Percentiles rank a stretch among this genome's conserved stretches.
These are phyloP conservation scores for Colletotrichum simmondsii DNA, from an alignment of 2,329 filamentous ascomycete species.

Conservation along the genomic window DNA sequence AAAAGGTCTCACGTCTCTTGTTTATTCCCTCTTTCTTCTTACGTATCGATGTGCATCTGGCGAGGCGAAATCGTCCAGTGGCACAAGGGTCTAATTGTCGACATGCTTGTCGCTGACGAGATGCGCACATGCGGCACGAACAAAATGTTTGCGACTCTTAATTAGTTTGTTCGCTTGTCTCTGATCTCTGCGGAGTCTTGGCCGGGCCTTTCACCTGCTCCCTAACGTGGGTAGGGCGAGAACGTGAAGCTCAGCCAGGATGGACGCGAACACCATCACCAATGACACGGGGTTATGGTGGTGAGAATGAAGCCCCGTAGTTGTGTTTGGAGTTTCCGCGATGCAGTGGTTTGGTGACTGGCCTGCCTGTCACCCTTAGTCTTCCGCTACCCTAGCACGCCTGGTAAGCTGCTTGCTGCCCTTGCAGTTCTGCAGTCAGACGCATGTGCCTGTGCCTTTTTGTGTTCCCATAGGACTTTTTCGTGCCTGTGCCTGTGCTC, in stretches of 20 bases:
- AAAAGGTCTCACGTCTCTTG: background rate
- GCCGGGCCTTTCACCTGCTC: background rate
- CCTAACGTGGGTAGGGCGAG: background rate
- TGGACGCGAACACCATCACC: background rate
- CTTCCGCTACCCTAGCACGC: background rate
- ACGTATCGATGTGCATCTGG: background rate
- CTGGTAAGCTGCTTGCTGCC: background rate
- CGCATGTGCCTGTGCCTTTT: background rate
- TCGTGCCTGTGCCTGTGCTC: background rate
- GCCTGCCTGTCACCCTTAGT: background rate
- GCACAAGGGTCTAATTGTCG: conserved; percentile 5
- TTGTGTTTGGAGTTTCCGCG: background rate
- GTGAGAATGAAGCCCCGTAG: background rate
- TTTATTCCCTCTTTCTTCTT: background rate
- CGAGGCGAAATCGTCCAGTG: background rate
- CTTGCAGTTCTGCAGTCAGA: background rate
- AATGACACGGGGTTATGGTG: background rate
- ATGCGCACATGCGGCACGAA: background rate
- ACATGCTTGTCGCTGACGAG: background rate
- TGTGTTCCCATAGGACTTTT: background rate
- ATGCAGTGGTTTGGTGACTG: background rate
- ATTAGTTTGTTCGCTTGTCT: background rate
- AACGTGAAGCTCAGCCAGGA: conserved; percentile 6
- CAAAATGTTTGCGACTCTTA: background rate
- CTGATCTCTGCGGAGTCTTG: background rate